A percentile compares a stretch with the other conserved stretches of the same genome.
These are phyloP conservation scores for Candida succiphila DNA, from an alignment of 805 yeast species.

Conservation along the genomic window DNA sequence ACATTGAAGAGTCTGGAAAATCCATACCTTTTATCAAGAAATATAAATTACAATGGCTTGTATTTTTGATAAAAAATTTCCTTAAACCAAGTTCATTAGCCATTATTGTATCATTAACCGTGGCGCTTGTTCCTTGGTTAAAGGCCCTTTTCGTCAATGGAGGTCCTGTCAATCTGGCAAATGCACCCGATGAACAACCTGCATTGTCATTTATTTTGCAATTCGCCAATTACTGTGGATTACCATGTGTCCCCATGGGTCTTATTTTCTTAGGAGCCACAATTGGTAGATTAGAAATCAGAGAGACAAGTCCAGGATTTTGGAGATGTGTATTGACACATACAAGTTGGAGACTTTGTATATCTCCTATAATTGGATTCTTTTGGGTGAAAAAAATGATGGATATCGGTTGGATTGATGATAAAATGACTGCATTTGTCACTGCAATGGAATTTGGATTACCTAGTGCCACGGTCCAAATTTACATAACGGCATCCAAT, in stretches of 20 bases:
- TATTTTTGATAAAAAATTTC: slow-evolving; percentile 33
- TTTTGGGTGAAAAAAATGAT: slow-evolving; percentile 35
- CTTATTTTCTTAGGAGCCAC: slow-evolving; percentile 44
- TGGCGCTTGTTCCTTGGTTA: slow-evolving; percentile 47
- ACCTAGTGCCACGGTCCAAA: slow-evolving; percentile 50
- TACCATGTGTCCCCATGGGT: slow-evolving; percentile 48
- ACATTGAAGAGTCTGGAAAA: slow-evolving; percentile 15
- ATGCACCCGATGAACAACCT: slow-evolving; percentile 41
- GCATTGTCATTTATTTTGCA: slow-evolving; percentile 46
- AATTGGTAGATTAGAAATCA: slow-evolving; percentile 38
- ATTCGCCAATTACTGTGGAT: slow-evolving; percentile 36
- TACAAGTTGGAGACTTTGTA: slow-evolving; percentile 29
- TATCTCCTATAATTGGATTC: slow-evolving; percentile 45
- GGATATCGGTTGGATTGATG: slow-evolving; percentile 39
- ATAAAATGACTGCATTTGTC: slow-evolving; percentile 30
- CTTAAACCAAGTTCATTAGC: slow-evolving; percentile 39
- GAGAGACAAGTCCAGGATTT: slow-evolving; percentile 37
- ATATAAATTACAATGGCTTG: slow-evolving; percentile 17
- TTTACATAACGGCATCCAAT: slow-evolving; percentile 49
- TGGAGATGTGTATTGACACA: slow-evolving; percentile 44
- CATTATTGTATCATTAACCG: slow-evolving; percentile 31
- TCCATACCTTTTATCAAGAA: slow-evolving; percentile 16
- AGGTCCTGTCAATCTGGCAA: slow-evolving; percentile 17
- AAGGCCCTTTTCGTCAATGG: slow-evolving; percentile 33
- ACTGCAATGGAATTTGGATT: slow-evolving; percentile 37